These are phyloP conservation scores for Schwanniomyces vanrijiae DNA, from an alignment of 805 yeast species.

Conservation along the genomic window DNA sequence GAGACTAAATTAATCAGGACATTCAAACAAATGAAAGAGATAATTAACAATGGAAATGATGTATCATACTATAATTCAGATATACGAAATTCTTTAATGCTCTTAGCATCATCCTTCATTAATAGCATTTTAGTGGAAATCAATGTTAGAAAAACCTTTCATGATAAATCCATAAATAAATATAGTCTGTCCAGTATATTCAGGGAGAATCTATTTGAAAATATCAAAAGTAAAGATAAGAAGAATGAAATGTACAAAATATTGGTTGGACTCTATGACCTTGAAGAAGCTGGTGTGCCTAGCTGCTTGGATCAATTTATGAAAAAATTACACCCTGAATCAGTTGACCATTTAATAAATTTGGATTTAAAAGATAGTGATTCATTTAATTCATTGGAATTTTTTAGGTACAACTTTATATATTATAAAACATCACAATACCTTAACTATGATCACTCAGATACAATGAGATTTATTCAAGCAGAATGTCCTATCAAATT, in stretches of 20 bases:
- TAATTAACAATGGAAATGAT: constrained; percentile 1
- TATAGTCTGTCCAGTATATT: constrained; percentile 9
- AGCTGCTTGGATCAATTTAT: constrained; percentile 13
- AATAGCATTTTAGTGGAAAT: constrained; percentile 28
- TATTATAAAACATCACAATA: constrained; percentile 30
- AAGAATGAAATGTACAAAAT: constrained; percentile 18
- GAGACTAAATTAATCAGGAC: constrained; percentile 7
- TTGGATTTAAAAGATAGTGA: constrained; percentile 11
- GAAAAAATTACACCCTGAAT: constrained; percentile 10
- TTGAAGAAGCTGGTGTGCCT: constrained; percentile 8
- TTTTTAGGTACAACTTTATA: constrained; percentile 22
- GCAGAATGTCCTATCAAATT: constrained; percentile 10
- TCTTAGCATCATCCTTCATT: constrained; percentile 21
- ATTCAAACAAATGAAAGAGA: constrained; percentile 1
- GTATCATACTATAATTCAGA: constrained; percentile 15
- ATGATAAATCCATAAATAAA: constrained; percentile 4
- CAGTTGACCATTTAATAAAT: constrained; percentile 9
- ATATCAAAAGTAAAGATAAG: constrained; percentile 13
- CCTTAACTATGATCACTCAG: constrained; percentile 32
- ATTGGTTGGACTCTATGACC: constrained; percentile 8
- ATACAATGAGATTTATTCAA: constrained; percentile 20
- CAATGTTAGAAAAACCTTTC: constrained; percentile 21
- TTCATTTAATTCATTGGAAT: constrained; percentile 21
- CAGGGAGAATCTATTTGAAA: constrained; percentile 16
- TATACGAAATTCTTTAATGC: constrained; percentile 21